Conservation (phyloP, 2,329 filamentous ascomycete species). For the Colletotrichum sp. region DNA sequence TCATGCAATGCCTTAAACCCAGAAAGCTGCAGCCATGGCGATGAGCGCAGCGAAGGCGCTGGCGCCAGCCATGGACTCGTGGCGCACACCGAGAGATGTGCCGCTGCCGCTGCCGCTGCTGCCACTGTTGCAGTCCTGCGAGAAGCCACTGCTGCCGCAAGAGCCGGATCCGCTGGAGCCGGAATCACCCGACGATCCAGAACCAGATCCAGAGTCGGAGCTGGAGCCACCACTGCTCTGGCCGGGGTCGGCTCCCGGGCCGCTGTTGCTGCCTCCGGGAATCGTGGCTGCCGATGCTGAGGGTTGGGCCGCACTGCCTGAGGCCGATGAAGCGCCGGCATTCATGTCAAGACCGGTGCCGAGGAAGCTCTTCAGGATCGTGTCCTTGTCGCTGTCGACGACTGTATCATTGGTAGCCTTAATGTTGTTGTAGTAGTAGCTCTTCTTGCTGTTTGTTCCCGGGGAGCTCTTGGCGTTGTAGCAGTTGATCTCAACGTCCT, state of each 20-base stretch:
- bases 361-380: conserved; percentile 78
- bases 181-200: conserved; percentile 3
- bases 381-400: conserved; percentile 74
- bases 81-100: conserved; percentile 27
- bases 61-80: conserved; percentile 33
- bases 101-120: conserved; percentile 16
- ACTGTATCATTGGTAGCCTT: conserved; percentile 78
- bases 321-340: conserved; percentile 33
- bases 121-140: conserved; percentile 38
- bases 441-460: conserved; percentile 71
- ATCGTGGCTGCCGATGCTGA: conserved; percentile 25
- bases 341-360: conserved; percentile 82
- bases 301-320: conserved; percentile 17
- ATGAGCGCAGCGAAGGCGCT: conserved; percentile 41
- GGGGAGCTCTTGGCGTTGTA: conserved; percentile 69
- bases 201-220: conserved; percentile 18
- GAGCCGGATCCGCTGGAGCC: conserved; percentile 12
- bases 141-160: conserved; percentile 44
- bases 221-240: conserved; percentile 24
- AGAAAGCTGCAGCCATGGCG: conserved; percentile 36
- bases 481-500: conserved; percentile 83
- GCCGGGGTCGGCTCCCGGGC: conserved; percentile 28
- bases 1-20: conserved; percentile 25
- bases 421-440: conserved; percentile 76
- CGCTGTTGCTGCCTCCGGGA: conserved; percentile 33